phyloP scores from a whole-genome alignment of 202 grass and related monocot species.

The Zizania palustris region DNA sequence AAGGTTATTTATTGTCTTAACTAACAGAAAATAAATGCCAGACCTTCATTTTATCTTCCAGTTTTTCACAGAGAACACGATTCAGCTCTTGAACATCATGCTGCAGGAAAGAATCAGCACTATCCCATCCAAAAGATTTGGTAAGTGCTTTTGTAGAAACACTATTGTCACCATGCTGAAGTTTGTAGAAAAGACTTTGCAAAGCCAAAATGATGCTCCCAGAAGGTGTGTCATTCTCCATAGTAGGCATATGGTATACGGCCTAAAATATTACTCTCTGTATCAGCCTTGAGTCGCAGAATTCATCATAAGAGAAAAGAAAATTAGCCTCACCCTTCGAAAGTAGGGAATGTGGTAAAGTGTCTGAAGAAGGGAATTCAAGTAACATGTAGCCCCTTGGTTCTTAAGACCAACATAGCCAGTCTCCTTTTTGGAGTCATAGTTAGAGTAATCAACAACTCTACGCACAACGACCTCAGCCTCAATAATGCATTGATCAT shows the following conservation, averaged over 20 bases:
- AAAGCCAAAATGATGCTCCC: conserved; percentile 77
- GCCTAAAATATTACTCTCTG: conserved; percentile 58
- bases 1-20: not conserved
- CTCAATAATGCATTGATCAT: conserved; percentile 71
- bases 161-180: conserved; percentile 71
- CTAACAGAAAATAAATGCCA: conserved; percentile 31
- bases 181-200: conserved; percentile 85
- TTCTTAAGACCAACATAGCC: conserved; percentile 86
- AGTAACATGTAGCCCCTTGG: conserved; percentile 90
- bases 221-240: conserved; percentile 71
- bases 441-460: conserved; percentile 63
- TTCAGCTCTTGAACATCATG: conserved; percentile 88
- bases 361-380: conserved; percentile 86
- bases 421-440: conserved; percentile 78
- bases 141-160: conserved; percentile 81
- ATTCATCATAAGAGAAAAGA: conserved; percentile 35
- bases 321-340: conserved; percentile 54
- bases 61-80: conserved; percentile 76
- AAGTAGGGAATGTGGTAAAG: conserved; percentile 75
- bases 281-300: conserved; percentile 30
- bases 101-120: conserved; percentile 76
- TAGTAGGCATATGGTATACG: conserved; percentile 83
- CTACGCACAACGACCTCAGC: conserved; percentile 70
- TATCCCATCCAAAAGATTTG: conserved; percentile 87
- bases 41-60: conserved; percentile 90